Base-by-base conservation (phyloP, 371 early-diverging fungal genomes). In the Mortierella sp. region DNA sequence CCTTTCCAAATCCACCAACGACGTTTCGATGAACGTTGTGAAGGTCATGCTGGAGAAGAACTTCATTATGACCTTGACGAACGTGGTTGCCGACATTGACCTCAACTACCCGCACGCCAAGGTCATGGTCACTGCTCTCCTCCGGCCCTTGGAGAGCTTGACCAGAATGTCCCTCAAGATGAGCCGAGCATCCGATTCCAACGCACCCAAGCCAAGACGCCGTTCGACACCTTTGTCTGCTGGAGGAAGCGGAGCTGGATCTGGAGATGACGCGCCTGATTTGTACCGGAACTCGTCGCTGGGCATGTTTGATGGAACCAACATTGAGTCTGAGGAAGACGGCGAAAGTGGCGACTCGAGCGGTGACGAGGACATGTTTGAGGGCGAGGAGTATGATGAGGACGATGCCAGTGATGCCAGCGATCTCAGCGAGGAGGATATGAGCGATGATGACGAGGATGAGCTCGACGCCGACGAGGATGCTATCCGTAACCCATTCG, bases 11-110 rank as follows among this genome's bases (percentile, higher is more conserved):
- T 70, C 88, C 0, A 88, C 86, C 54, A 95, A 96, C 43, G 94
- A 94, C 48, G 88, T 88, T 7, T 91, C 90, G 48, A 80, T 91
- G 80, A 90, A 89, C 60, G 90, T 97, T 55, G 96, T 95, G 27
- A 94, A 94, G 79, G 90, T 96, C 75, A 96, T 99, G 95, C 84
- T 99, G 24, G 99, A 99, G 65, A 97, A 96, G 78, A 93, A 94
- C 32, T 96, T 96, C 82, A 97, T 98, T 1, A 92, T 90, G 51
- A 88, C 95, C 0, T 83, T 99, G 70, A 96, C 97, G 6, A 91
- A 91, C 44, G 93, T 95, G 11, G 87, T 98, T 27, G 93, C 93
- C 73, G 96, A 97, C 74, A 90, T 99, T 48, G 99, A 99, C 80
- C 90, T 97, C 70, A 95, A 96, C 82, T 97, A 98, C 83, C 98